Evolutionary conservation across 2,329 filamentous ascomycete species (phyloP).

Genomic region (Sclerotinia glacialis): DNA sequence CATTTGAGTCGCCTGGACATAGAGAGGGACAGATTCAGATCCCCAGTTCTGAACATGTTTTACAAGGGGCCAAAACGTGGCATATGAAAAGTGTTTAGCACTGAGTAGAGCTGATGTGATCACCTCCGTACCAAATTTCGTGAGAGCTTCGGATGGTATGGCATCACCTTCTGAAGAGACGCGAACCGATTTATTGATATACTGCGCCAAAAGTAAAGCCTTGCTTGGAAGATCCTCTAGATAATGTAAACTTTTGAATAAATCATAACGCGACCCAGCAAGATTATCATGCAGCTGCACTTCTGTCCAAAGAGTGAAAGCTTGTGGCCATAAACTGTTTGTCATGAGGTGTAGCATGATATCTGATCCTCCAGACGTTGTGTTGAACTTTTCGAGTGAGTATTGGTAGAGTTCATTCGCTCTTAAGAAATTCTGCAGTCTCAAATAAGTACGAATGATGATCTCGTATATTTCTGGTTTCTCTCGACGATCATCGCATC

Average conservation of each 20-base stretch:
- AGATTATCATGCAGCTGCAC: conserved; percentile 18
- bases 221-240: conserved; percentile 9
- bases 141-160: not conserved
- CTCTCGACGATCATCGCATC: conserved; percentile 37
- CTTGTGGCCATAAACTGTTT: conserved; percentile 31
- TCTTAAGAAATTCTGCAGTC: conserved; percentile 42
- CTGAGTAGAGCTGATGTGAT: conserved; percentile 27
- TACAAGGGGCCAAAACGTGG: conserved; percentile 28
- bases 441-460: conserved; percentile 46
- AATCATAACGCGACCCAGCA: conserved; percentile 22
- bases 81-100: conserved; percentile 23
- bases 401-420: conserved; percentile 34
- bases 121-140: conserved; percentile 28
- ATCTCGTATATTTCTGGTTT: conserved; percentile 45
- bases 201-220: conserved; percentile 25
- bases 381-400: conserved; percentile 25
- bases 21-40: conserved; percentile 25
- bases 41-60: conserved; percentile 30
- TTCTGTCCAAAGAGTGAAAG: conserved; percentile 31
- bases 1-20: conserved; percentile 26
- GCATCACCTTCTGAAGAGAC: not conserved
- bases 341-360: conserved; percentile 32
- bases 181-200: conserved; percentile 14
- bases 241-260: conserved; percentile 19
- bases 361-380: conserved; percentile 30